phyloP scores from a whole-genome alignment of 345 rosid species.

The Pelargonium nanum region DNA sequence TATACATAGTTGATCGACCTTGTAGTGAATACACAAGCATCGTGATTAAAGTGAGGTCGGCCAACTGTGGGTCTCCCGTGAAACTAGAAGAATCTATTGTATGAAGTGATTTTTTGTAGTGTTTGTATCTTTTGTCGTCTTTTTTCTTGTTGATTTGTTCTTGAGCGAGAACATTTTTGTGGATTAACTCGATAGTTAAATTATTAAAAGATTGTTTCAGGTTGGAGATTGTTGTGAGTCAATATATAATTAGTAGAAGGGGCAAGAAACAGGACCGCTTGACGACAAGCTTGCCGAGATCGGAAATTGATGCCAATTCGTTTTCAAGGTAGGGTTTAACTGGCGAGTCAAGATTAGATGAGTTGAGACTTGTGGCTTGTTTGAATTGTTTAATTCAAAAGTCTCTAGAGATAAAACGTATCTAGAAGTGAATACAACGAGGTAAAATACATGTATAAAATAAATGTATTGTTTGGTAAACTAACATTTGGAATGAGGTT shows the following conservation, averaged over 20 bases:
- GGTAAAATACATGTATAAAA: too few species aligned
- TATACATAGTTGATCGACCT: too few species aligned
- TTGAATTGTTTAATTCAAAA: too few species aligned
- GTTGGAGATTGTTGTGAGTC: conserved; percentile 56
- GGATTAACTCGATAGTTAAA: conserved; percentile 34
- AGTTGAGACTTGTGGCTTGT: conserved; percentile 44
- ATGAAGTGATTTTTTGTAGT: too few species aligned
- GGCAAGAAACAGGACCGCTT: conserved; percentile 68
- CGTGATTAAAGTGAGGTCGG: too few species aligned
- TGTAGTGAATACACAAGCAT: too few species aligned
- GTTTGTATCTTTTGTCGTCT: conserved; percentile 9
- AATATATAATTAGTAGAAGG: conserved; percentile 64
- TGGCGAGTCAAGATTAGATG: conserved; percentile 25
- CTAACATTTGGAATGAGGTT: too few species aligned
- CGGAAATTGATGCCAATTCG: conserved; percentile 49
- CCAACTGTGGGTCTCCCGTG: too few species aligned
- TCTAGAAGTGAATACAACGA: too few species aligned
- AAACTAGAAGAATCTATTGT: too few species aligned
- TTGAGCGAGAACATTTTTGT: conserved; percentile 71
- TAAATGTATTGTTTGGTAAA: too few species aligned
- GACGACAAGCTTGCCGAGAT: conserved; percentile 66
- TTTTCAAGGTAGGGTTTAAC: conserved; percentile 33
- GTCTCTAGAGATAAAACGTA: too few species aligned
- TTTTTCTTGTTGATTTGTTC: conserved; percentile 33
- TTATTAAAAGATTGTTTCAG: conserved; percentile 53